phyloP scores from a whole-genome alignment of 2,329 filamentous ascomycete genomes.

The Alternaria arbusti region DNA sequence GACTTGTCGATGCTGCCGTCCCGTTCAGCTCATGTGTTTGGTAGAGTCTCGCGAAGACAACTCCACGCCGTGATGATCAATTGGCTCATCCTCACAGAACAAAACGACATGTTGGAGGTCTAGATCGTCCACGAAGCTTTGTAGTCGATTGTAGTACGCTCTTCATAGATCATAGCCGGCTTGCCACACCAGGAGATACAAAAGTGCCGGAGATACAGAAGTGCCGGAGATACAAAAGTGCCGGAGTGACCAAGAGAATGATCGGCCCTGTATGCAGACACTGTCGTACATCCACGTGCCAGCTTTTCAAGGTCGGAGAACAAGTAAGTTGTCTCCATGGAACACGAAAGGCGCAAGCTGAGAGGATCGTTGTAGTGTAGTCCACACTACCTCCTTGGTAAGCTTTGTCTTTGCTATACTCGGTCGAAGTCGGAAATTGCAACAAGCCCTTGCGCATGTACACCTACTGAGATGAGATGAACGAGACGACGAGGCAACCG shows the following conservation, averaged over 20 bases:
- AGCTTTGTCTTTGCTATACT: background rate
- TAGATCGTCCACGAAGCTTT: background rate
- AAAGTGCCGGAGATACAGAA: background rate
- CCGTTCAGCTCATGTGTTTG: background rate
- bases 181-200: background rate
- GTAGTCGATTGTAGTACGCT: background rate
- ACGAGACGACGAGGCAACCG: background rate
- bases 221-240: background rate
- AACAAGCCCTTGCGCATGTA: background rate
- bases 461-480: background rate
- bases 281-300: background rate
- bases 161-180: background rate
- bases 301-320: background rate
- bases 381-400: background rate
- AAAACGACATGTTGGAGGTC: background rate
- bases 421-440: background rate
- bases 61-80: background rate
- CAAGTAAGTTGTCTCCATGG: background rate
- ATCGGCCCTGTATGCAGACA: background rate
- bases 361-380: background rate
- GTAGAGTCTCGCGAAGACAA: slow-evolving; percentile 1
- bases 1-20: background rate
- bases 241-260: background rate
- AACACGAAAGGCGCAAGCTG: background rate
- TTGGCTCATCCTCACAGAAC: background rate